Conservation (phyloP, 1,284 basidiomycete genomes). For the Xerocomus cyaneibrunnescens region DNA sequence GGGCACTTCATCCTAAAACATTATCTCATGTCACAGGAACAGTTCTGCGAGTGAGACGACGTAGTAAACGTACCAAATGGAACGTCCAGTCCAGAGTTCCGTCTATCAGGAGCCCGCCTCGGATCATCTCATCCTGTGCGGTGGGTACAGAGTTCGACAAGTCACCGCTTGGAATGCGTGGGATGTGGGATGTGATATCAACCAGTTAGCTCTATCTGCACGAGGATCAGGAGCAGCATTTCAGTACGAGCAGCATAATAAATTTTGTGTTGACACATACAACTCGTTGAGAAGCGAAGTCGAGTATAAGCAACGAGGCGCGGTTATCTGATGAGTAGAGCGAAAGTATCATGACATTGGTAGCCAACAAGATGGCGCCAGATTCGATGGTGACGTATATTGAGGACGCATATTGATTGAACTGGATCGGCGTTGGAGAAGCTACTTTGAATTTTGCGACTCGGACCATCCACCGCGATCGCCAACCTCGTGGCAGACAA, state of each 20-base stretch:
- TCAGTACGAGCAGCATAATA: too few relatives aligned
- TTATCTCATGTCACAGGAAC: not conserved
- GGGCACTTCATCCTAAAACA: not conserved
- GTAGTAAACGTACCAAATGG: not conserved
- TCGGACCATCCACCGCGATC: too few relatives aligned
- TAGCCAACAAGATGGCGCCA: too few relatives aligned
- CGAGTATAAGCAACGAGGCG: too few relatives aligned
- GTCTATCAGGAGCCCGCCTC: not conserved
- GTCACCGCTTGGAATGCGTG: not conserved
- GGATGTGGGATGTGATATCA: not conserved
- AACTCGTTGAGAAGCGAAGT: too few relatives aligned
- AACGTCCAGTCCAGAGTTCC: not conserved
- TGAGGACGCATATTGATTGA: not conserved
- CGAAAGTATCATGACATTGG: too few relatives aligned
- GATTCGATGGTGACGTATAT: conserved; percentile 7
- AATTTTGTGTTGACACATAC: too few relatives aligned
- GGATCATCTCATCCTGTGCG: not conserved
- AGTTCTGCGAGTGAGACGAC: not conserved
- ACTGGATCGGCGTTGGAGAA: not conserved
- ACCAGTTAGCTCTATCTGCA: not conserved
- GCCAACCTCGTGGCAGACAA: not conserved
- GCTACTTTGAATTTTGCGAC: too few relatives aligned
- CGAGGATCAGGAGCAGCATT: too few relatives aligned
- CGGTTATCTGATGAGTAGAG: too few relatives aligned
- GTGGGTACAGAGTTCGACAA: not conserved